Evolutionary conservation across 2,329 filamentous ascomycete genomes (phyloP).

Genomic region (Fusarium staphyleae): DNA sequence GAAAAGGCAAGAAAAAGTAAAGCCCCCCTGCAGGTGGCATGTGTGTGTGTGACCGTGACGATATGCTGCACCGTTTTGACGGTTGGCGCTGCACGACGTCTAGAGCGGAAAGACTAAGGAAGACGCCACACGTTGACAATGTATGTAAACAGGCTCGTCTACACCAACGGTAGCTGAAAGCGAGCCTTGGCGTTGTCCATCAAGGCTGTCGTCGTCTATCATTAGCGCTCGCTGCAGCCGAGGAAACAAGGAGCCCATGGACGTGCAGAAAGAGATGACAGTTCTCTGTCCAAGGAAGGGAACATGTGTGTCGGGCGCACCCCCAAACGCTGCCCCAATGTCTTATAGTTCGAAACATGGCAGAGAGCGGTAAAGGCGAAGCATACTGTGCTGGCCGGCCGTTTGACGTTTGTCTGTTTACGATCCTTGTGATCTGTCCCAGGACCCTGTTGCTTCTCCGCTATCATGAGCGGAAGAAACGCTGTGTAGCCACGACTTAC

Average conservation of each 20-base stretch:
- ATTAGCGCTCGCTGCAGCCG: conserved; percentile 6
- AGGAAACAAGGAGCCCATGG: neutral
- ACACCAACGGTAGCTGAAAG: conserved; percentile 28
- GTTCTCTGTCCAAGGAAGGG: neutral
- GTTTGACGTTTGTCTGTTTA: conserved; percentile 5
- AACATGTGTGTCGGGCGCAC: neutral
- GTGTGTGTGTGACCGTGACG: conserved; percentile 8
- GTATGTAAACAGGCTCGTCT: conserved; percentile 31
- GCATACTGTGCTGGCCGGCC: neutral
- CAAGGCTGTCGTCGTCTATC: neutral
- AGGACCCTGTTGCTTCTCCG: neutral
- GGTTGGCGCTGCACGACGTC: conserved; percentile 3
- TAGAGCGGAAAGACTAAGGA: neutral
- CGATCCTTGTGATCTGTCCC: conserved; percentile 5
- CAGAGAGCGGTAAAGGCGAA: neutral
- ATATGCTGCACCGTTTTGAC: conserved; percentile 31
- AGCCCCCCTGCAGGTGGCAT: conserved; percentile 8
- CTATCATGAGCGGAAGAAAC: conserved; percentile 1
- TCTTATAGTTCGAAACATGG: neutral
- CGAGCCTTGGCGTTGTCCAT: conserved; percentile 16
- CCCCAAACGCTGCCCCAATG: conserved; percentile 4
- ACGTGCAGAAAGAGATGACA: neutral
- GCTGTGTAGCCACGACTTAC: conserved; percentile 1
- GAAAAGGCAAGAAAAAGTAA: conserved; percentile 27
- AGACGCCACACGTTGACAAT: conserved; percentile 20